Conservation (phyloP, 2,329 filamentous ascomycete species). For the Rutstroemia sp. region DNA sequence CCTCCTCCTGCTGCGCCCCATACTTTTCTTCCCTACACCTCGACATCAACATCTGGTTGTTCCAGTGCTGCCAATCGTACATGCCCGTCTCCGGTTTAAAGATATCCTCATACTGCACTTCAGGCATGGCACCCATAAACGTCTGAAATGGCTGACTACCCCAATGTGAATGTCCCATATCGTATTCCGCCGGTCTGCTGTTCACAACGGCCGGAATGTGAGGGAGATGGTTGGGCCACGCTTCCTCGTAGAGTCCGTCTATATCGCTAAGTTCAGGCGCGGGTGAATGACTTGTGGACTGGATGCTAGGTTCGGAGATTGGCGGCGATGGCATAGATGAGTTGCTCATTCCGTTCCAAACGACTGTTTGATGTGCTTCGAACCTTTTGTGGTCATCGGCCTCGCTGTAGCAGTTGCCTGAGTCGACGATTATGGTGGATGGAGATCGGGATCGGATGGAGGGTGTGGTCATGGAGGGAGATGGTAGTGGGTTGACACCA, state of each 20-base stretch:
- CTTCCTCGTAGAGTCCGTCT: slow-evolving; percentile 25
- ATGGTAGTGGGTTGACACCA: slow-evolving; percentile 2
- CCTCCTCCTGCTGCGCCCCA: slow-evolving; percentile 17
- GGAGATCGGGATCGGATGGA: slow-evolving; percentile 20
- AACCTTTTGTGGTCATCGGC: slow-evolving; percentile 5
- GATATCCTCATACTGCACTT: slow-evolving; percentile 27
- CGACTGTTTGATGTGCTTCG: slow-evolving; percentile 11
- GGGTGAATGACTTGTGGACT: slow-evolving; percentile 10
- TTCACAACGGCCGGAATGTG: slow-evolving; percentile 9
- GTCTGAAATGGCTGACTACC: slow-evolving; percentile 26
- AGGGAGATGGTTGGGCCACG: slow-evolving; percentile 20
- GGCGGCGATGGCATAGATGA: slow-evolving; percentile 23
- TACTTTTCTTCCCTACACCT: slow-evolving; percentile 27
- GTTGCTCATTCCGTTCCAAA: slow-evolving; percentile 18
- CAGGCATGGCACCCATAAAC: slow-evolving; percentile 28
- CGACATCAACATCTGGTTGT: slow-evolving; percentile 24
- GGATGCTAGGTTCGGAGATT: slow-evolving; percentile 15
- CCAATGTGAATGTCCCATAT: slow-evolving; percentile 24
- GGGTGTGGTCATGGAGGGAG: slow-evolving; percentile 13
- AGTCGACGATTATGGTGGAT: slow-evolving; percentile 22
- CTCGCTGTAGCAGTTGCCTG: slow-evolving; percentile 5
- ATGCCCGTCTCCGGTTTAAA: slow-evolving; percentile 25
- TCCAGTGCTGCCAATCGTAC: slow-evolving; percentile 29
- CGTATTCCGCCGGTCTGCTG: slow-evolving; percentile 16
- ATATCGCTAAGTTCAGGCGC: slow-evolving; percentile 18